Evolutionary conservation across 2,329 filamentous ascomycete genomes (phyloP).

Genomic region (Rutstroemia sp.): DNA sequence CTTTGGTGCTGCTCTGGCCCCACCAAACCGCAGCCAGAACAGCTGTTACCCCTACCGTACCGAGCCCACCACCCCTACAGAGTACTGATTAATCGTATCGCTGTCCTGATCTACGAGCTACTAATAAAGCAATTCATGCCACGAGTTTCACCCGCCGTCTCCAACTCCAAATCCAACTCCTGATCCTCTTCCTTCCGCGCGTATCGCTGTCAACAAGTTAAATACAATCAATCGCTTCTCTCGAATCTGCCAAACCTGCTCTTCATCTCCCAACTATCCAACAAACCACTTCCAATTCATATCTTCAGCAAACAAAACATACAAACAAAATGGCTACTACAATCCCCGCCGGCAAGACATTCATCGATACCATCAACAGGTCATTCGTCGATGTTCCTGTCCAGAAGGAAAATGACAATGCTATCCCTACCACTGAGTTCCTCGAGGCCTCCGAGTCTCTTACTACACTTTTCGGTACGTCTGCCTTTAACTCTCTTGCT

Average conservation of each 20-base stretch:
- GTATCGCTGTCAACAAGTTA: too few species aligned
- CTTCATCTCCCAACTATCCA: not conserved
- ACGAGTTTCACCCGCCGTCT: too few species aligned
- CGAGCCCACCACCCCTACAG: not conserved
- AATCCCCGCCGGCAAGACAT: constrained; percentile 45
- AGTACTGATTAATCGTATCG: too few species aligned
- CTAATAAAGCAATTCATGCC: too few species aligned
- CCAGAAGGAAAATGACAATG: constrained; percentile 64
- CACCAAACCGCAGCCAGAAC: not conserved
- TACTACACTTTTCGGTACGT: constrained; percentile 41
- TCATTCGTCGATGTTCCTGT: constrained; percentile 81
- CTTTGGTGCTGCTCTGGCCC: not conserved
- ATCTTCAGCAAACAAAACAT: not conserved
- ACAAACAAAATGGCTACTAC: constrained; percentile 21
- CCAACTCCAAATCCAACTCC: too few species aligned
- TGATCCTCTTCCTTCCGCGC: too few species aligned
- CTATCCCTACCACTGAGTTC: constrained; percentile 77
- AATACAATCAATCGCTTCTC: not conserved
- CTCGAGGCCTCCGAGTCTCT: constrained; percentile 85
- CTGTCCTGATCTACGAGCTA: too few species aligned
- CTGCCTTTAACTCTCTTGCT: not conserved
- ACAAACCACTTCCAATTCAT: not conserved
- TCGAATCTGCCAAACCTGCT: not conserved
- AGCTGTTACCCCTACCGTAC: not conserved
- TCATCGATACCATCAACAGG: constrained; percentile 76